Conservation (phyloP, 2,329 filamentous ascomycete genomes). For the Fusarium pseudoanthophilum region DNA sequence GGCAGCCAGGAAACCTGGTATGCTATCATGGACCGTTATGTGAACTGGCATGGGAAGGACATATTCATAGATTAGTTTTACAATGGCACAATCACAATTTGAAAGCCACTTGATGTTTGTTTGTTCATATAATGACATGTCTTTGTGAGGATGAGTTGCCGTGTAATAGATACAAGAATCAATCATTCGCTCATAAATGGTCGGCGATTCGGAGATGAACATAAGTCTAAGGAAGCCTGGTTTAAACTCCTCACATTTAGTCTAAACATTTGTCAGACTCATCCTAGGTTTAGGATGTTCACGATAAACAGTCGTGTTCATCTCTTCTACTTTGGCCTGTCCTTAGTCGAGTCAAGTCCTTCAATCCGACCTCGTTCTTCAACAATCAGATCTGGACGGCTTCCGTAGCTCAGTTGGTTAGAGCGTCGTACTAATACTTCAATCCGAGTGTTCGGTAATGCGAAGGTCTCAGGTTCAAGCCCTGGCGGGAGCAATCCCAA, state of each 20-base stretch:
- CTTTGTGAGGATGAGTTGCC: background rate
- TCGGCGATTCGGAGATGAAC: background rate
- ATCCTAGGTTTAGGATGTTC: background rate
- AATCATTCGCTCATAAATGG: background rate
- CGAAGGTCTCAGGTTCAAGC: slow-evolving; percentile 35
- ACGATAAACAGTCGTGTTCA: background rate
- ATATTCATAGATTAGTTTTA: slow-evolving; percentile 46
- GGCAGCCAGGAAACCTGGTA: slow-evolving; percentile 9
- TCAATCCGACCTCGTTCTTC: accelerated
- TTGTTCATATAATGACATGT: background rate
- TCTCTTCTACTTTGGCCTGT: background rate
- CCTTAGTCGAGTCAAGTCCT: accelerated
- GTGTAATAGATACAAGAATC: background rate
- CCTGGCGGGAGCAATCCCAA: slow-evolving; percentile 32
- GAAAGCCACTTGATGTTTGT: slow-evolving; percentile 22
- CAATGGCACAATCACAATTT: slow-evolving; percentile 47
- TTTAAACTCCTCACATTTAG: background rate
- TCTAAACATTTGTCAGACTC: no score
- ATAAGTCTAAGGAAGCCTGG: no score
- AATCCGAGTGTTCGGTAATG: slow-evolving; percentile 23
- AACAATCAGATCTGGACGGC: slow-evolving; percentile 26
- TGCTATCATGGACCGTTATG: slow-evolving; percentile 16
- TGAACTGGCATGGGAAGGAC: slow-evolving; percentile 16
- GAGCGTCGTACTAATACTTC: slow-evolving; percentile 36
- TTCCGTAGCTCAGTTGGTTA: slow-evolving; percentile 37